Base-by-base conservation (phyloP, 148 eudicot species). In the Dianthus caryophyllus region DNA sequence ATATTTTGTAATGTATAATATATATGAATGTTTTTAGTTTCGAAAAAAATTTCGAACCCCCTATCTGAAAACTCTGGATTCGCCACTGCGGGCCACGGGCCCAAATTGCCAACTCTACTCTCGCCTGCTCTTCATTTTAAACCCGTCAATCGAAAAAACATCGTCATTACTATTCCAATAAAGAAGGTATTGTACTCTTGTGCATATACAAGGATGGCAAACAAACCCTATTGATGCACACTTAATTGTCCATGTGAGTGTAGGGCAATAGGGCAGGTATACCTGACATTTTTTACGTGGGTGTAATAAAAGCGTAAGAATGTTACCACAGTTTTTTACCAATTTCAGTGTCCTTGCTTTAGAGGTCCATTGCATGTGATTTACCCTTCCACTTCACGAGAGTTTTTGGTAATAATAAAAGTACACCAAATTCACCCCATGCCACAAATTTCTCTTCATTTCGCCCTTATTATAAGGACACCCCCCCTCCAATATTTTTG, bases 281-380 rank as follows among this genome's bases (percentile, higher is more conserved):
- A 18, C 9, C 47, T 62, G 66, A 20, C 49, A 59, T 9, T 1
- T 11, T n/a, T 2, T 7, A 30, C 13, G n/a, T 17, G 27, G 9
- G 38, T 33, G 38, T 33, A 33, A 33, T 33, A 33, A 59, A n/a
- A 31, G 24, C 8, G 43, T 27, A 36, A 30, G 43, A 59, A 20
- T 59, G 14, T 15, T 30, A 38, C 1, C 9, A 4, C 38, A 26
- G 39, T 57, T n/a, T 30, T 53, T 15, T 57, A 57, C 61, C 41
- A 57, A 15, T 15, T 57, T 17, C 21, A 57, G 61, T 57, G 61
- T 60, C 31, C 66, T 48, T 62, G 8, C 29, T 41, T 62, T 62
- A 14, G 18, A 62, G 41, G 66, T 62, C 66, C 66, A 62, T 62
- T 62, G 50, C 66, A 43, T 63, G 51, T 63, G 66, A 63, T 12